Conservation (phyloP, 306 rosid species). For the Pyrus betulifolia region DNA sequence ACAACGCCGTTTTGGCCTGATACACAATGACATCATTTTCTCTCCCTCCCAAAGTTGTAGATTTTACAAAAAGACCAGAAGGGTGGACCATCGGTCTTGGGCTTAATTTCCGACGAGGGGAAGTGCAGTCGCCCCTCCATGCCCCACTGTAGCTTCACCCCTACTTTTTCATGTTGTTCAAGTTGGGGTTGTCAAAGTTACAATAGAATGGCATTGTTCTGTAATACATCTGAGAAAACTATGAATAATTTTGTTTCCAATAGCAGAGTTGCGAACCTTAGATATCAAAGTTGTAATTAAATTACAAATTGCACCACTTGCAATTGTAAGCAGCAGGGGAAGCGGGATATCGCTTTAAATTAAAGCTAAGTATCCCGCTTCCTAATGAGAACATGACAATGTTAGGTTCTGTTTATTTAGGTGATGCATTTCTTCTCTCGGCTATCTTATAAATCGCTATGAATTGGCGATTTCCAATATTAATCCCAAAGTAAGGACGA, state of each 20-base stretch:
- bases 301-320: no score
- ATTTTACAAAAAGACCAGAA: no score
- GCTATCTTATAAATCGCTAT: not conserved
- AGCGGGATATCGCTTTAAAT: no score
- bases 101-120: no score
- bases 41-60: no score
- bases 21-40: no score
- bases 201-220: not conserved
- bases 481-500: not conserved
- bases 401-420: not conserved
- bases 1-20: no score
- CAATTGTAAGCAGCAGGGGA: no score
- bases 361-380: not conserved
- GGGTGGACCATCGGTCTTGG: no score
- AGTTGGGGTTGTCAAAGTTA: not conserved
- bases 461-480: not conserved
- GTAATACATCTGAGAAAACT: not conserved
- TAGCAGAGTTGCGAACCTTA: not conserved
- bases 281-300: no score
- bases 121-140: no score
- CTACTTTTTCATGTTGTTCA: not conserved
- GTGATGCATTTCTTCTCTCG: not conserved
- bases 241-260: not conserved
- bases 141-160: no score
- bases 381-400: not conserved